Evolutionary conservation across 768 basidiomycete genomes (phyloP), one percentile per base, ranked within the genome.

Genomic region (Mycena amicta): DNA sequence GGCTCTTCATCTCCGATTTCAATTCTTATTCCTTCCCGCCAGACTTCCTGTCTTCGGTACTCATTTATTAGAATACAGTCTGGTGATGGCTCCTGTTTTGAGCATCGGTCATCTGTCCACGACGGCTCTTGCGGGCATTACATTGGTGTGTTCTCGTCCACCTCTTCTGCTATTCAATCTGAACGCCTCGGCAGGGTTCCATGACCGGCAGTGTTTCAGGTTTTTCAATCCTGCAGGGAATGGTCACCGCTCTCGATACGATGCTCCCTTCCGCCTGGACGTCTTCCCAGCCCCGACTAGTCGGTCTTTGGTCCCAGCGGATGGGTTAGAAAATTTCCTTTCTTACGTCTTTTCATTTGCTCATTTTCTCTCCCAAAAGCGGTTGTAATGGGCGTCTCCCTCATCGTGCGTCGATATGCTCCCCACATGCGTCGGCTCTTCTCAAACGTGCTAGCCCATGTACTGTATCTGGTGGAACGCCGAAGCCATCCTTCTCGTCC

Each of bases 211-310:
- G 81, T 52, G 85, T 88, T 12, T 86, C 90, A 1, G 89, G 84
- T 2, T 89, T 89, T 64, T 90, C 87, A 61, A 87, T 96, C 54
- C 76, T 95, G 5, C 89, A 90, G 62, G 93, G 93, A 20, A 84
- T 96, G 54, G 77, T 85, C 6, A 91, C 89, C 50, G 87, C 93
- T 0, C 84, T 99, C 20, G 97, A 99, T 71, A 95, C 95, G 0
- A 82, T 99, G 66, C 84, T 98, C 8, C 96, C 97, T 1, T 86
- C 92, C 37, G 95, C 96, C 16, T 99, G 92, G 95, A 95, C 97
- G 0, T 94, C 93, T 3, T 69, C 86, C 1, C 86, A 88, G 28
- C 96, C 95, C 0, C 75, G 88, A 16, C 79, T 93, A 12, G 92
- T 98, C 12, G 95, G 95, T 5, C 79, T 96, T 6, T 96, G 95